These are phyloP conservation scores for Mesostigma viride DNA, from an alignment of 139 green algal species.

Conservation along the genomic window DNA sequence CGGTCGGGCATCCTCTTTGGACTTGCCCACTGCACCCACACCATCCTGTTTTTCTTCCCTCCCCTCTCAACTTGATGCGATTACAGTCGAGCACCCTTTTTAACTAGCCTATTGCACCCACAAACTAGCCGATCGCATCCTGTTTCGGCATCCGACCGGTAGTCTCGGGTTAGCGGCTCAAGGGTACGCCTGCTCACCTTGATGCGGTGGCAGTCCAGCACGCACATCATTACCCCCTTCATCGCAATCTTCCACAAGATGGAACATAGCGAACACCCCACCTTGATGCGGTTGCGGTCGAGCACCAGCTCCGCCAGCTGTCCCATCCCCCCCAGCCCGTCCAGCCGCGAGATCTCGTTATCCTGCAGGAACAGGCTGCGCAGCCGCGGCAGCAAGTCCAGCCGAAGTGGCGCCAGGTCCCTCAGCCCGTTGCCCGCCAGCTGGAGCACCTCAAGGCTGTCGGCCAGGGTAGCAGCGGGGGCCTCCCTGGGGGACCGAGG, in stretches of 20 bases:
- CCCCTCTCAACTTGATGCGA: no score
- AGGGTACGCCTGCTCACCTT: no score
- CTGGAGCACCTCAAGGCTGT: slow-evolving; percentile 41
- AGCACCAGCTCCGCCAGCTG: slow-evolving; percentile 55
- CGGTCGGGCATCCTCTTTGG: no score
- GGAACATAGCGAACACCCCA: no score
- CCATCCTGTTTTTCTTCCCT: no score
- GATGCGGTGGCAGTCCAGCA: no score
- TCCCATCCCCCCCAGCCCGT: slow-evolving; percentile 47
- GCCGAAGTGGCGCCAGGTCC: not conserved
- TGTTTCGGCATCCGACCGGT: not conserved
- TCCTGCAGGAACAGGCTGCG: slow-evolving; percentile 24
- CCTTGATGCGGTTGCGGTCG: slow-evolving; percentile 48
- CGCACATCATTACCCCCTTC: slow-evolving; percentile 17
- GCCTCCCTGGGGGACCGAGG: not conserved
- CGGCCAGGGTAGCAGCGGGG: slow-evolving; percentile 22
- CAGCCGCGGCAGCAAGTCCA: not conserved
- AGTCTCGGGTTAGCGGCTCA: not conserved
- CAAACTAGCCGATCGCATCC: not conserved
- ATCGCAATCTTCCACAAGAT: no score
- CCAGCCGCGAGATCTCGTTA: slow-evolving; percentile 53
- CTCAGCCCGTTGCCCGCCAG: slow-evolving; percentile 19
- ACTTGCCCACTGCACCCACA: no score
- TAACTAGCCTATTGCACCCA: not conserved
- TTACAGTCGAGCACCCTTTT: no score